phyloP scores from a whole-genome alignment of 2,329 filamentous ascomycete species.

The Pseudocercospora eumusae region DNA sequence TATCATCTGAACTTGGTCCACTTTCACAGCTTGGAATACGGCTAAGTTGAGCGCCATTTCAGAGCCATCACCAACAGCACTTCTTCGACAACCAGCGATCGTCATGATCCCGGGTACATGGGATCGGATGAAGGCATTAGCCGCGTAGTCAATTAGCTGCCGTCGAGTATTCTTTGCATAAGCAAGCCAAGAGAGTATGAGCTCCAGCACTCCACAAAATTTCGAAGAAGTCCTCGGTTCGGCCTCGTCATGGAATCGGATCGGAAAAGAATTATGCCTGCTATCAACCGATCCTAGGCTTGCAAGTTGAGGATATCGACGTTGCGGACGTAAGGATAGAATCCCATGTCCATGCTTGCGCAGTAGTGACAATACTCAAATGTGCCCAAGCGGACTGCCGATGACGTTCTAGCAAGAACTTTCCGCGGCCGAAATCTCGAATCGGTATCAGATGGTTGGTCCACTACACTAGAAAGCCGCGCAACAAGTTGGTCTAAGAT shows the following conservation, averaged over 20 bases:
- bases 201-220: neutral
- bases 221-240: no score
- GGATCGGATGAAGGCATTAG: neutral
- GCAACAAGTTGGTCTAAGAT: no score
- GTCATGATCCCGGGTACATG: neutral
- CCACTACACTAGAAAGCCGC: no score
- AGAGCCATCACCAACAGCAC: neutral
- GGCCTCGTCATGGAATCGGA: neutral
- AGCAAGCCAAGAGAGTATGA: neutral
- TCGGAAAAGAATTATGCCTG: neutral
- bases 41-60: neutral
- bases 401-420: neutral
- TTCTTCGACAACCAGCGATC: neutral
- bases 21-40: neutral
- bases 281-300: no score
- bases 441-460: slow-evolving; percentile 9
- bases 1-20: neutral
- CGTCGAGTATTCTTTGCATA: slow-evolving; percentile 7
- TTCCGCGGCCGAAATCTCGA: slow-evolving; percentile 7
- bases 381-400: neutral
- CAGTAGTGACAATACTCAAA: neutral
- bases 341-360: neutral
- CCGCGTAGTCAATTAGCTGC: neutral
- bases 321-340: neutral
- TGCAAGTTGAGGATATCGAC: neutral